A percentile compares a stretch with the other conserved stretches of the same genome.
Conservation (phyloP, 176 grass and related monocot genomes). For the Musa troglodytarum region DNA sequence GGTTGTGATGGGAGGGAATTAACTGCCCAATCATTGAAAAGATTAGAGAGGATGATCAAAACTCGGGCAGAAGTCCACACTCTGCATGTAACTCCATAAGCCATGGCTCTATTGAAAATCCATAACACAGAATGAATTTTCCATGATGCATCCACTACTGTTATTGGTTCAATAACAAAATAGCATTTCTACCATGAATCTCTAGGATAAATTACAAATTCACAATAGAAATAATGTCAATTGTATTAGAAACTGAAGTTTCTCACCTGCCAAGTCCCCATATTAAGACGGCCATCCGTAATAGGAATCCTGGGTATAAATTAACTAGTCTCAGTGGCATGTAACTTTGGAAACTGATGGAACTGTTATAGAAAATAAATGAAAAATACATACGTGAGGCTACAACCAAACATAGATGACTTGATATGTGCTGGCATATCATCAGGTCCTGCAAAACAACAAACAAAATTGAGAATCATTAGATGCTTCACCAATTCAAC, state of each 20-base stretch:
- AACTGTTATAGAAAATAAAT: not conserved
- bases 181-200: no score
- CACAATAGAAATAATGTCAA: no score
- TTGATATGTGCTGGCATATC: conserved; percentile 99
- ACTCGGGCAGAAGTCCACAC: no score
- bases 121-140: no score
- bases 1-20: no score
- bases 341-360: conserved; percentile 2
- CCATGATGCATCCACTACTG: no score
- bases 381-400: conserved; percentile 49
- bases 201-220: no score
- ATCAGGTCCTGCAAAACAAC: conserved; percentile 62
- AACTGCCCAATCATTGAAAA: no score
- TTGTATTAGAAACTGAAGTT: not conserved
- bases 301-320: conserved; percentile 70
- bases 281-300: conserved; percentile 71
- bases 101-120: no score
- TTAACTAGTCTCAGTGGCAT: conserved; percentile 11
- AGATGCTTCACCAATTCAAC: not conserved
- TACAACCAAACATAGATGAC: conserved; percentile 94
- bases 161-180: no score
- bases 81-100: no score
- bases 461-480: conserved; percentile 14
- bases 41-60: no score
- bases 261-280: conserved; percentile 90